A percentile compares a stretch with the other conserved stretches of the same genome.
These are phyloP conservation scores for Leccinum angustisporum DNA, from an alignment of 1,284 basidiomycete genomes.

Conservation along the genomic window DNA sequence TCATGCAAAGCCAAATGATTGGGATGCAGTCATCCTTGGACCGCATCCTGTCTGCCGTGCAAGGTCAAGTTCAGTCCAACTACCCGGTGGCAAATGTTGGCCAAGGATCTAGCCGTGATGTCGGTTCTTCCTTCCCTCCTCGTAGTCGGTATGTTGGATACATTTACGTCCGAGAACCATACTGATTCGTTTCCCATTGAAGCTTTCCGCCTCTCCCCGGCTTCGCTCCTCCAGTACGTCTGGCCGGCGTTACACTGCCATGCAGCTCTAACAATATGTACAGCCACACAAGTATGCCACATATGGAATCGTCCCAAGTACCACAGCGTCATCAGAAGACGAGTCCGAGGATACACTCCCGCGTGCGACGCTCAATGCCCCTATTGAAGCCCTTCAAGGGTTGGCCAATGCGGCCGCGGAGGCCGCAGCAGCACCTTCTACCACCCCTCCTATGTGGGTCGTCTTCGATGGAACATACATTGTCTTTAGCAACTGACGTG, in stretches of 20 bases:
- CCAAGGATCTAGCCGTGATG: constrained; percentile 28
- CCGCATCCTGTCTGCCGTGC: constrained; percentile 70
- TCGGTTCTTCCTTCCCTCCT: constrained; percentile 13
- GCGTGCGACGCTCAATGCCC: constrained; percentile 79
- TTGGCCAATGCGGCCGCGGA: constrained; percentile 92
- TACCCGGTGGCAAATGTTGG: constrained; percentile 19
- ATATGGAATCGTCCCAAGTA: constrained; percentile 83
- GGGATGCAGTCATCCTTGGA: constrained; percentile 85
- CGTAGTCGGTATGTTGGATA: constrained; percentile 40
- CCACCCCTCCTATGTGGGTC: constrained; percentile 32
- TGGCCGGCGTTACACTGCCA: not conserved
- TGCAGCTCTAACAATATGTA: not conserved
- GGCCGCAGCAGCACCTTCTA: constrained; percentile 73
- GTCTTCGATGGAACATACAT: constrained; percentile 16
- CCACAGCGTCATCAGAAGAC: constrained; percentile 82
- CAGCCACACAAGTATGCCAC: constrained; percentile 88
- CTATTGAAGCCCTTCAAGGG: constrained; percentile 90
- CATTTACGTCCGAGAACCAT: constrained; percentile 5
- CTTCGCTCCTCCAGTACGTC: constrained; percentile 80
- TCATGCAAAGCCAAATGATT: constrained; percentile 89
- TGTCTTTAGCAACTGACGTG: constrained; percentile 15
- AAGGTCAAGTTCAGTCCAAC: constrained; percentile 46
- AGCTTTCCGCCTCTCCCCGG: constrained; percentile 83
- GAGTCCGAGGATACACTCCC: constrained; percentile 86
- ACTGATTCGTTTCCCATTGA: constrained; percentile 13